phyloP scores from a whole-genome alignment of 306 rosid species.

The Trichosanthes cucumerina region DNA sequence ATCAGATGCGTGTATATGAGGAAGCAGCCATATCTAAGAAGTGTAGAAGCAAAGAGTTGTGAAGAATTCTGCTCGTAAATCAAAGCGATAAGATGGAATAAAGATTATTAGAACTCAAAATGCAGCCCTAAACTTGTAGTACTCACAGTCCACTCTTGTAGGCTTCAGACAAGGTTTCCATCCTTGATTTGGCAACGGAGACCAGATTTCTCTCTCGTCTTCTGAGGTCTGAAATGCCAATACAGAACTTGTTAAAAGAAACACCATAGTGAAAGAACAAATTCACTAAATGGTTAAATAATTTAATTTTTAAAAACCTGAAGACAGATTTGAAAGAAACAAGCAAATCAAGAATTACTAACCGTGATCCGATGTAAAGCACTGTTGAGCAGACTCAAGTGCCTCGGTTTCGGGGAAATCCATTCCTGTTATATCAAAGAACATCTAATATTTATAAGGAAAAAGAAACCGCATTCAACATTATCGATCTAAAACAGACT shows the following conservation, averaged over 20 bases:
- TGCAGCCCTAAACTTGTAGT: not conserved
- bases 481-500: not conserved
- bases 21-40: not conserved
- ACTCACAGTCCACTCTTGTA: conserved; percentile 49
- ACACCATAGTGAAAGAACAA: not conserved
- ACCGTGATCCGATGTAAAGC: conserved; percentile 60
- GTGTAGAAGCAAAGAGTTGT: not conserved
- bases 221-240: conserved; percentile 14
- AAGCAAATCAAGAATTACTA: conserved; percentile 26
- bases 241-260: not conserved
- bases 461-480: not conserved
- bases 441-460: not conserved
- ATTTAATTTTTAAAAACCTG: not conserved
- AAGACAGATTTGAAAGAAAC: not conserved
- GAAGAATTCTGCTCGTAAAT: conserved; percentile 5
- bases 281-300: not conserved
- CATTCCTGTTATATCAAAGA: conserved; percentile 37
- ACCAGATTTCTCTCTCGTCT: conserved; percentile 52
- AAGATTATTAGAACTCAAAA: not conserved
- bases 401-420: conserved; percentile 65
- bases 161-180: conserved; percentile 56
- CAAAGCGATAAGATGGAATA: not conserved
- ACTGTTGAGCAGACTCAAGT: conserved; percentile 48
- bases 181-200: conserved; percentile 64
- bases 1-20: conserved; percentile 7